These are phyloP conservation scores for Phytophthora foliorum DNA, from an alignment of 352 stramenopile genomes.

Conservation along the genomic window DNA sequence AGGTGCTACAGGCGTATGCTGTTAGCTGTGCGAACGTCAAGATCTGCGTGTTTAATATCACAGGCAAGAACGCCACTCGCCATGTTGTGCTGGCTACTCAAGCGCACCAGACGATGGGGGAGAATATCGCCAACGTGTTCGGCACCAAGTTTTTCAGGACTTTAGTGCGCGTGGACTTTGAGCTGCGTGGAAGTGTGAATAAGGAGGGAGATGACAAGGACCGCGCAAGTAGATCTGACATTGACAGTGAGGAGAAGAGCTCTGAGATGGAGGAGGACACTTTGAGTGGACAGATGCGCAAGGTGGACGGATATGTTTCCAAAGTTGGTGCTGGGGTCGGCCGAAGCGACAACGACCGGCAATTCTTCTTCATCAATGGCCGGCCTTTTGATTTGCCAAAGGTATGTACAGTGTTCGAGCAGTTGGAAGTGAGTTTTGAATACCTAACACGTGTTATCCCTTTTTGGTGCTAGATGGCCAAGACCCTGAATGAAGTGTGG, in stretches of 20 bases:
- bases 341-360: constrained; percentile 88
- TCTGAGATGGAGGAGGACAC: constrained; percentile 30
- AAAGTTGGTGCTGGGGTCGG: constrained; percentile 76
- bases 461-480: constrained; percentile 56
- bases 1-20: constrained; percentile 90
- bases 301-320: constrained; percentile 79
- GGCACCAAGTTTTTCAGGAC: constrained; percentile 93
- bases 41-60: constrained; percentile 66
- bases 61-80: constrained; percentile 54
- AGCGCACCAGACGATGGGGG: constrained; percentile 62
- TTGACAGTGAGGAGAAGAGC: constrained; percentile 27
- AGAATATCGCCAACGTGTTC: constrained; percentile 94
- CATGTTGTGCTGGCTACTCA: constrained; percentile 79
- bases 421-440: not conserved
- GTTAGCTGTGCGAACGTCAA: constrained; percentile 70
- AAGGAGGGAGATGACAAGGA: constrained; percentile 23
- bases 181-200: constrained; percentile 50
- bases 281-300: constrained; percentile 35
- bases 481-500: constrained; percentile 94
- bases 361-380: constrained; percentile 98
- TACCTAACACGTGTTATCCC: not conserved
- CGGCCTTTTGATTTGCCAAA: constrained; percentile 95
- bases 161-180: constrained; percentile 76
- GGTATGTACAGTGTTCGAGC: constrained; percentile 17
- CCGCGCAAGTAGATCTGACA: constrained; percentile 23